These are phyloP conservation scores for Colletotrichum sp. DNA, from an alignment of 2,329 filamentous ascomycete species.

Conservation along the genomic window DNA sequence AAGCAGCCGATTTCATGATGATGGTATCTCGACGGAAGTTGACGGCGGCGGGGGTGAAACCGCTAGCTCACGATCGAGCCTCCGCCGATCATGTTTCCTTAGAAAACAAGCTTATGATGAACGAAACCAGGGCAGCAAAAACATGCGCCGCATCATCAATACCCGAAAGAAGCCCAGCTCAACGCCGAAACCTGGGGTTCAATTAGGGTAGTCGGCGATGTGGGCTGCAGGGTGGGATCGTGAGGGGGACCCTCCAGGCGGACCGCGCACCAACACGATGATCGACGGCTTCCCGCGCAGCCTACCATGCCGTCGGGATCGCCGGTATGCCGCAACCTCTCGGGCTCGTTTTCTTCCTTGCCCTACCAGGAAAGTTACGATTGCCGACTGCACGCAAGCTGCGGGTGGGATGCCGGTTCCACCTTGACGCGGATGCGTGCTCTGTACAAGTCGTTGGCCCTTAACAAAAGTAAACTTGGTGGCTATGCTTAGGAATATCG, in stretches of 20 bases:
- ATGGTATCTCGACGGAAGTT: background rate
- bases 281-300: constrained; percentile 2
- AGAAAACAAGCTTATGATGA: background rate
- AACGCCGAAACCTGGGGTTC: background rate
- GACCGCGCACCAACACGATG: background rate
- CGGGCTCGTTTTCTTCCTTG: background rate
- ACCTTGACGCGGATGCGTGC: background rate
- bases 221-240: background rate
- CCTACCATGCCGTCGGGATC: background rate
- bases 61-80: background rate
- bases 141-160: background rate
- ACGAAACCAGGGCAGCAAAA: background rate
- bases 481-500: background rate
- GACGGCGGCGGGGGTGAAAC: background rate
- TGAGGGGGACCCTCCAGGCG: background rate
- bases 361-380: background rate
- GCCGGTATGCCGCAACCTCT: background rate
- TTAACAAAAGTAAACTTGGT: background rate
- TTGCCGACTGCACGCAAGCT: background rate
- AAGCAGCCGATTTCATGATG: background rate
- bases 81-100: background rate
- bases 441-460: background rate
- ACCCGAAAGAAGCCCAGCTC: background rate
- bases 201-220: background rate
- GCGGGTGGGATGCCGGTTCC: background rate